phyloP scores from a whole-genome alignment of 192 early-diverging fungal species.

The Oehlia diaphana region DNA sequence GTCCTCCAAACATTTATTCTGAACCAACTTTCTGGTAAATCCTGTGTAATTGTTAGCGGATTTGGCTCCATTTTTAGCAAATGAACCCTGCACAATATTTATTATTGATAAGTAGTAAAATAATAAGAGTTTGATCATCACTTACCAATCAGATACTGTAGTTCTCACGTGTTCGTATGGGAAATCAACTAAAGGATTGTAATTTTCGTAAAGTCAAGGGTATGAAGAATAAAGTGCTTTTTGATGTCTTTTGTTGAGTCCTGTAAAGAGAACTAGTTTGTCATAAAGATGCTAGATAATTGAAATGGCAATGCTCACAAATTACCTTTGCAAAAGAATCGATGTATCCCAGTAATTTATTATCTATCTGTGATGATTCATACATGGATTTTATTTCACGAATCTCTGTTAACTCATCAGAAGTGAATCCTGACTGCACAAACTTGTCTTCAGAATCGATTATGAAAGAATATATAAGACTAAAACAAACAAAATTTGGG shows the following conservation, averaged over 20 bases:
- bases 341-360: slow-evolving; percentile 5
- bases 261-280: slow-evolving; percentile 24
- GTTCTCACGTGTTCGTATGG: slow-evolving; percentile 24
- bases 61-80: slow-evolving; percentile 20
- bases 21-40: slow-evolving; percentile 21
- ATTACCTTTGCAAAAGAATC: slow-evolving; percentile 19
- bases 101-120: too few relatives aligned
- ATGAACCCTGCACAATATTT: slow-evolving; percentile 12
- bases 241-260: slow-evolving; percentile 16
- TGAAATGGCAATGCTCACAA: neutral
- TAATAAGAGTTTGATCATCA: too few relatives aligned
- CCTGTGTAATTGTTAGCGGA: neutral
- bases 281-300: slow-evolving; percentile 1
- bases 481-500: slow-evolving; percentile 4
- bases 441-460: slow-evolving; percentile 18
- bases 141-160: slow-evolving; percentile 23
- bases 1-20: slow-evolving; percentile 19
- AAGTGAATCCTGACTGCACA: slow-evolving; percentile 3
- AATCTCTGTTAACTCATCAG: slow-evolving; percentile 10
- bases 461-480: slow-evolving; percentile 3
- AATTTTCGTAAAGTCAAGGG: slow-evolving; percentile 8
- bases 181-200: slow-evolving; percentile 13
- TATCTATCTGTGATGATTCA: slow-evolving; percentile 4
- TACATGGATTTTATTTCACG: neutral
- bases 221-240: slow-evolving; percentile 13